phyloP scores from a whole-genome alignment of 2,329 filamentous ascomycete species.

The Fusarium anguioides region DNA sequence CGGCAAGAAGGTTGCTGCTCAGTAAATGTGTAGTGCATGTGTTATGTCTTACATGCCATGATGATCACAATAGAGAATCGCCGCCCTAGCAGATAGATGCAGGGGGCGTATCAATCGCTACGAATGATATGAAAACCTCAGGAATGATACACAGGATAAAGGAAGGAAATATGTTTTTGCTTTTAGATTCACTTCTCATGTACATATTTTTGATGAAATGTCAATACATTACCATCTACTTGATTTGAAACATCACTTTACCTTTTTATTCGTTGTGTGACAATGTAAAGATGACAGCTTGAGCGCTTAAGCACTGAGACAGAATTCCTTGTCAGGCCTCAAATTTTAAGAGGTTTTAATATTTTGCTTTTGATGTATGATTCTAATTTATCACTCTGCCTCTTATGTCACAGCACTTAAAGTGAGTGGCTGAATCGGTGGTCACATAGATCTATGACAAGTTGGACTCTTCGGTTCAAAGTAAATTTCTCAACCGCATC shows the following conservation, averaged over 20 bases:
- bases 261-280: not conserved
- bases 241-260: not conserved
- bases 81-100: constrained; percentile 31
- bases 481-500: constrained; percentile 28
- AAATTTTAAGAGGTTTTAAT: not conserved
- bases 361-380: constrained; percentile 10
- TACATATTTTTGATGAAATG: constrained; percentile 31
- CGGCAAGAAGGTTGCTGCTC: constrained; percentile 52
- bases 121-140: constrained; percentile 37
- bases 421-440: constrained; percentile 1
- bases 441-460: constrained; percentile 17
- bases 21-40: constrained; percentile 11
- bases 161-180: constrained; percentile 29
- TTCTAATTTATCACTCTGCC: not conserved
- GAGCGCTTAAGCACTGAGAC: constrained; percentile 1
- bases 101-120: constrained; percentile 36
- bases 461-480: not conserved
- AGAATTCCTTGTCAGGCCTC: not conserved
- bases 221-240: constrained; percentile 21
- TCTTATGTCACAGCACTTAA: constrained; percentile 20
- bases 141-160: constrained; percentile 42
- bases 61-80: constrained; percentile 42
- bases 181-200: constrained; percentile 33
- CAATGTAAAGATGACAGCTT: not conserved
- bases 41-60: constrained; percentile 27